These are phyloP conservation scores for Colletotrichum sp. DNA, from an alignment of 2,329 filamentous ascomycete genomes.

Conservation along the genomic window DNA sequence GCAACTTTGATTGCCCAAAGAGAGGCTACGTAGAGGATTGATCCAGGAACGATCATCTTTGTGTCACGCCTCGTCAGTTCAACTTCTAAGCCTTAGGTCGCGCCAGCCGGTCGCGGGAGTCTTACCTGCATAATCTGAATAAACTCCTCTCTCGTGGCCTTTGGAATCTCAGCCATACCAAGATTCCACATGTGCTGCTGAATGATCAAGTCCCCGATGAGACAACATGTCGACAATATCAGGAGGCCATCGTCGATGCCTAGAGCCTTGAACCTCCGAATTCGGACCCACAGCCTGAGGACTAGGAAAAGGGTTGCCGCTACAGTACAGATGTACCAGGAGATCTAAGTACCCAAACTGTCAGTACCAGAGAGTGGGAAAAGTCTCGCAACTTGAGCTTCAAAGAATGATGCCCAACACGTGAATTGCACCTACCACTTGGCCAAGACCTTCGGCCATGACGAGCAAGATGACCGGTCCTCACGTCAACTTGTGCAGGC, in stretches of 20 bases:
- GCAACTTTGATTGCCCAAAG: slow-evolving; percentile 46
- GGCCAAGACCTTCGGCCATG: slow-evolving; percentile 12
- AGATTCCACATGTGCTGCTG: slow-evolving; percentile 30
- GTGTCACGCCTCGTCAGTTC: background rate
- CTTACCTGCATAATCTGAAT: slow-evolving; percentile 29
- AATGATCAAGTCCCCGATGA: slow-evolving; percentile 34
- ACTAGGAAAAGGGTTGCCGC: slow-evolving; percentile 29
- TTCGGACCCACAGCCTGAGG: slow-evolving; percentile 32
- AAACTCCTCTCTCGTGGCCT: slow-evolving; percentile 25
- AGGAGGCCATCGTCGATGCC: slow-evolving; percentile 35
- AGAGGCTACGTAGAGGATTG: slow-evolving; percentile 42
- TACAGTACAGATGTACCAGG: slow-evolving; percentile 24
- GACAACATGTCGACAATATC: slow-evolving; percentile 31
- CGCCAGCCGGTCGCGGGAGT: background rate
- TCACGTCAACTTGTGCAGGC: background rate
- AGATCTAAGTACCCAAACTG: background rate
- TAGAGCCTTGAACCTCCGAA: slow-evolving; percentile 29
- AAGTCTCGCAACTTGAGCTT: background rate
- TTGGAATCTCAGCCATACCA: slow-evolving; percentile 29
- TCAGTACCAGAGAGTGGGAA: background rate
- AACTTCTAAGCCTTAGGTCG: background rate
- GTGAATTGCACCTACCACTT: slow-evolving; percentile 6
- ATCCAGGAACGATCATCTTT: slow-evolving; percentile 45
- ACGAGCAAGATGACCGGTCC: background rate
- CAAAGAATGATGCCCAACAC: background rate